Percentiles rank a stretch among this genome's conserved stretches.
Conservation (phyloP, 257 asterid genomes). For the Linderniella brevidens region DNA sequence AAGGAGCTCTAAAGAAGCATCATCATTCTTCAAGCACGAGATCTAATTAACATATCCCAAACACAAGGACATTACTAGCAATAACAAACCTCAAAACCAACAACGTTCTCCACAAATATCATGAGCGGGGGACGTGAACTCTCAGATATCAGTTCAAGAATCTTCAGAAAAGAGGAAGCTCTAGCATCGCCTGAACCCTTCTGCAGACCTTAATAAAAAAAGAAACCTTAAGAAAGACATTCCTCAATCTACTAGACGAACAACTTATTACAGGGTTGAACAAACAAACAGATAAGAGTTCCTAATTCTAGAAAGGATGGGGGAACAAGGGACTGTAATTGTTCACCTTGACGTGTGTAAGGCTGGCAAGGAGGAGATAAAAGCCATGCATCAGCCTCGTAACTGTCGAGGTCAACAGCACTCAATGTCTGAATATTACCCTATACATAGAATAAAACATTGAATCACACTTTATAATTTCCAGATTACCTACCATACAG, state of each 20-base stretch:
- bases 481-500: too few species aligned
- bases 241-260: slow-evolving; percentile 3
- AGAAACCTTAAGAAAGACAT: slow-evolving; percentile 1
- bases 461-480: too few species aligned
- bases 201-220: slow-evolving; percentile 57
- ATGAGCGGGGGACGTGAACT: slow-evolving; percentile 47
- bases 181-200: slow-evolving; percentile 91
- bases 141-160: slow-evolving; percentile 75
- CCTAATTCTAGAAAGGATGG: not conserved
- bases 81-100: slow-evolving; percentile 85
- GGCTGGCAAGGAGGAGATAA: slow-evolving; percentile 99
- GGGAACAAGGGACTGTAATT: not conserved
- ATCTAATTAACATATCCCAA: too few species aligned
- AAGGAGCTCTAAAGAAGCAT: too few species aligned
- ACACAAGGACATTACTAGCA: not conserved
- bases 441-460: slow-evolving; percentile 24
- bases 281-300: not conserved
- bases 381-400: slow-evolving; percentile 73
- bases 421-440: slow-evolving; percentile 90
- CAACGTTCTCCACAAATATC: slow-evolving; percentile 94
- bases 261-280: not conserved
- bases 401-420: slow-evolving; percentile 65
- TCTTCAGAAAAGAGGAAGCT: slow-evolving; percentile 67
- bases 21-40: too few species aligned
- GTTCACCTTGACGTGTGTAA: slow-evolving; percentile 83